These are phyloP conservation scores for Crithidia brevicula DNA, from an alignment of 208 protist species.

Conservation along the genomic window DNA sequence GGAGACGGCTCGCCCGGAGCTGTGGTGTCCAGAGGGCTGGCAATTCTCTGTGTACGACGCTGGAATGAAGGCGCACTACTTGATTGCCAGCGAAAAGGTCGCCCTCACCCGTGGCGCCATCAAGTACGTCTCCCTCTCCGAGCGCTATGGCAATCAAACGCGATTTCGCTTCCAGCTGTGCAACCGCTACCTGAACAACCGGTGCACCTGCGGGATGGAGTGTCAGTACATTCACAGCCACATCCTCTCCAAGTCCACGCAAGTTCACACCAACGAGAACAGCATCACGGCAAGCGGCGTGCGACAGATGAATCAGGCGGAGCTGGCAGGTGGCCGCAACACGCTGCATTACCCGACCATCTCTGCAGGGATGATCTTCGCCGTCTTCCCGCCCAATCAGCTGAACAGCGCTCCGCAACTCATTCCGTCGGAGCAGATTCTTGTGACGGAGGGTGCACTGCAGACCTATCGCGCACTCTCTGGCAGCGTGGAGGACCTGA, in stretches of 20 bases:
- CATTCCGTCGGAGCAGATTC: slow-evolving; percentile 61
- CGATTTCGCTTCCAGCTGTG: slow-evolving; percentile 77
- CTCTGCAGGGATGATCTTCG: slow-evolving; percentile 45
- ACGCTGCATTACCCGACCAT: slow-evolving; percentile 53
- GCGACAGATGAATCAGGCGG: slow-evolving; percentile 23
- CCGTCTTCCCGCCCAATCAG: slow-evolving; percentile 67
- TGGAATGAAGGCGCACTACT: slow-evolving; percentile 58
- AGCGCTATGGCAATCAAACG: slow-evolving; percentile 52
- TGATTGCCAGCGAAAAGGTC: slow-evolving; percentile 55
- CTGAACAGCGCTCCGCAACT: slow-evolving; percentile 45
- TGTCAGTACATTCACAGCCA: slow-evolving; percentile 72
- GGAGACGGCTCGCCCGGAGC: neutral
- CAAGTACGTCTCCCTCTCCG: slow-evolving; percentile 58
- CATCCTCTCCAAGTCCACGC: slow-evolving; percentile 39
- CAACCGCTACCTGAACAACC: slow-evolving; percentile 45
- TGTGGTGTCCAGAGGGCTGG: slow-evolving; percentile 37
- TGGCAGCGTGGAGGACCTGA: neutral
- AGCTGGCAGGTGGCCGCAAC: slow-evolving; percentile 59
- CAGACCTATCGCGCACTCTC: slow-evolving; percentile 35
- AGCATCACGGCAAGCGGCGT: slow-evolving; percentile 33
- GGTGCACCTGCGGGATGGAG: slow-evolving; percentile 42
- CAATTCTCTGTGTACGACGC: slow-evolving; percentile 67
- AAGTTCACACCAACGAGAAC: slow-evolving; percentile 76
- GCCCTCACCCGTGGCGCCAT: slow-evolving; percentile 62
- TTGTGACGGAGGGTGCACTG: slow-evolving; percentile 52